Percentiles rank a stretch among this genome's conserved stretches.
phyloP scores from a whole-genome alignment of 2,329 filamentous ascomycete genomes.

The Monosporascus sp. region DNA sequence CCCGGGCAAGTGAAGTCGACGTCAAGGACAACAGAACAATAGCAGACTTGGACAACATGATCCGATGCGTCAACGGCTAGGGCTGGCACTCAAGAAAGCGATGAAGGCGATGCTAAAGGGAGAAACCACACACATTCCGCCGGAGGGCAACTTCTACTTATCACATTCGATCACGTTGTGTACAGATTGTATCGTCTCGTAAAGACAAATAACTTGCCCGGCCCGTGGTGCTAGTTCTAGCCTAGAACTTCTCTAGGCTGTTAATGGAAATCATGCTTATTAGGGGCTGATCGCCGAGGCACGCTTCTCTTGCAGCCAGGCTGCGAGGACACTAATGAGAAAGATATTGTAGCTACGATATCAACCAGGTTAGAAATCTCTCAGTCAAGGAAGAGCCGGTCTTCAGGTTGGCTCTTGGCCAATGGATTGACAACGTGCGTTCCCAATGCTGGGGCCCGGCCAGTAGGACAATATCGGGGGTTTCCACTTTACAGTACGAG shows the following conservation, averaged over 20 bases:
- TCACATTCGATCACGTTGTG: neutral
- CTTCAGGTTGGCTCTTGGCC: constrained; percentile 6
- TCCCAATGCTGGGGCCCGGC: neutral
- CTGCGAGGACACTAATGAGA: too few relatives aligned
- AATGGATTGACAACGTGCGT: constrained; percentile 18
- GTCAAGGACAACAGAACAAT: constrained; percentile 15
- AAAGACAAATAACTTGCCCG: neutral
- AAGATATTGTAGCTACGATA: too few relatives aligned
- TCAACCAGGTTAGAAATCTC: too few relatives aligned
- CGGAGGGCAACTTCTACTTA: neutral
- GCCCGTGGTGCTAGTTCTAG: neutral
- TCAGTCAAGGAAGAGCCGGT: neutral
- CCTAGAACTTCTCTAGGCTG: too few relatives aligned
- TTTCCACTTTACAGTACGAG: too few relatives aligned
- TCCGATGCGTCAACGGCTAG: neutral
- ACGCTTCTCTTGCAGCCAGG: too few relatives aligned
- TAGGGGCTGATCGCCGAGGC: too few relatives aligned
- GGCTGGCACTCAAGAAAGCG: neutral
- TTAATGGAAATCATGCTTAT: too few relatives aligned
- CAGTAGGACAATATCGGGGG: neutral
- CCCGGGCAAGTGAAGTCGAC: constrained; percentile 15
- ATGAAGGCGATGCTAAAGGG: neutral
- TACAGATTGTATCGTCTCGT: neutral
- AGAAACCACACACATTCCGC: too few relatives aligned
- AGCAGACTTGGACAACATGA: constrained; percentile 11